Evolutionary conservation across 106 monocot species (phyloP).

Genomic region (Acorus calamus): DNA sequence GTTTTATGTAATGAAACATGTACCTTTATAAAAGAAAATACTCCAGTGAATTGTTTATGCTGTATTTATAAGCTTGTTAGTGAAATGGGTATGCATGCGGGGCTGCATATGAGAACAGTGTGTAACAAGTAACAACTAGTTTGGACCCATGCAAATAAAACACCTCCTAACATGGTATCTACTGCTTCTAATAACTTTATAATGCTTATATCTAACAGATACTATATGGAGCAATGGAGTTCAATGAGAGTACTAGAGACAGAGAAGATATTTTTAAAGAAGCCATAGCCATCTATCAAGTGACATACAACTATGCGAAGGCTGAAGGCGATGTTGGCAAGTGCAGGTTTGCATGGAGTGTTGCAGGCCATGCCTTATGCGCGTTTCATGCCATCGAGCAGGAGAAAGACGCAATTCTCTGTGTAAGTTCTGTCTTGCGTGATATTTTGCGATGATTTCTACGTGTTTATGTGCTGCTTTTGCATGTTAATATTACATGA

Average conservation of each 20-base stretch:
- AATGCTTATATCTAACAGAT: slow-evolving; percentile 19
- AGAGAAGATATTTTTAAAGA: slow-evolving; percentile 33
- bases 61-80: too few relatives aligned
- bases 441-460: too few relatives aligned
- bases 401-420: not conserved
- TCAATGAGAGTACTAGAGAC: slow-evolving; percentile 24
- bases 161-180: not conserved
- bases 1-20: not conserved
- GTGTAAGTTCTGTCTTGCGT: too few relatives aligned
- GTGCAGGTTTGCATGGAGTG: slow-evolving; percentile 58
- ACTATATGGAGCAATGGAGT: slow-evolving; percentile 39
- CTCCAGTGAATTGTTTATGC: too few relatives aligned
- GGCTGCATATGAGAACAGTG: too few relatives aligned
- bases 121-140: too few relatives aligned
- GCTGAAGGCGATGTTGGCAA: not conserved
- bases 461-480: too few relatives aligned
- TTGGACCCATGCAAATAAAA: too few relatives aligned
- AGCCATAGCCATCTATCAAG: slow-evolving; percentile 50
- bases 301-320: slow-evolving; percentile 36
- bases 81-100: too few relatives aligned
- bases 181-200: not conserved
- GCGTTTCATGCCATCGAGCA: slow-evolving; percentile 18
- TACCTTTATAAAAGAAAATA: not conserved
- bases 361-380: slow-evolving; percentile 42
- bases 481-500: too few relatives aligned